Evolutionary conservation across 1,284 basidiomycete species (phyloP), one percentile per base, ranked within the genome.

Genomic region (Melampsora abietis-canadensis): DNA sequence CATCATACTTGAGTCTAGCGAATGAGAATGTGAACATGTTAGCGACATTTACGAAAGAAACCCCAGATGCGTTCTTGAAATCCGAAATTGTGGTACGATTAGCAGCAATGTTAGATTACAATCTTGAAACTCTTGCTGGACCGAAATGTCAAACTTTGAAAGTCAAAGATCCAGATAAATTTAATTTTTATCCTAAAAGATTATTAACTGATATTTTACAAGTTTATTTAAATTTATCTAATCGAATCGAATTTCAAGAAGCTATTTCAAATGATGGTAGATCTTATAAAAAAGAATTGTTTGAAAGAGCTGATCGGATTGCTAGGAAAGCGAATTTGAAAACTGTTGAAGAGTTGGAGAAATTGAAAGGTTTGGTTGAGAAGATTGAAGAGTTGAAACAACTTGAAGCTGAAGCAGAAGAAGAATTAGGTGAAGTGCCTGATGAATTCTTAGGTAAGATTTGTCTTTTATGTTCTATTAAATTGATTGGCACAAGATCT

Each of bases 51-150:
- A 96, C 95, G 0, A 90, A 88, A 0, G 92, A 96, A 81, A 92
- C 92, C 0, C 92, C 90, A 80, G 87, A 87, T 54, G 93, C 95
- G 0, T 99, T 98, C 83, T 91, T 98, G 87, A 91, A 92, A 82
- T 90, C 92, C 2, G 96, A 99, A 83, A 97, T 99, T 73, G 92
- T 98, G 37, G 91, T 95, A 80, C 88, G 92, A 51, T 86, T 99
- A 19, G 95, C 96, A 3, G 94, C 94, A 0, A 98, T 98, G 92
- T 84, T 99, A 78, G 91, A 97, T 82, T 95, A 95, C 84, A 98
- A 98, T 80, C 85, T 99, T 30, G 88, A 91, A 67, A 89, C 89
- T 6, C 88, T 99, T 34, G 92, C 90, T 31, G 96, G 96, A 0
- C 92, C 94, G 2, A 87, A 87, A 76, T 92, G 88, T 81, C 81